Conservation (phyloP, 345 rosid genomes). For the Crucihimalaya himalaica region DNA sequence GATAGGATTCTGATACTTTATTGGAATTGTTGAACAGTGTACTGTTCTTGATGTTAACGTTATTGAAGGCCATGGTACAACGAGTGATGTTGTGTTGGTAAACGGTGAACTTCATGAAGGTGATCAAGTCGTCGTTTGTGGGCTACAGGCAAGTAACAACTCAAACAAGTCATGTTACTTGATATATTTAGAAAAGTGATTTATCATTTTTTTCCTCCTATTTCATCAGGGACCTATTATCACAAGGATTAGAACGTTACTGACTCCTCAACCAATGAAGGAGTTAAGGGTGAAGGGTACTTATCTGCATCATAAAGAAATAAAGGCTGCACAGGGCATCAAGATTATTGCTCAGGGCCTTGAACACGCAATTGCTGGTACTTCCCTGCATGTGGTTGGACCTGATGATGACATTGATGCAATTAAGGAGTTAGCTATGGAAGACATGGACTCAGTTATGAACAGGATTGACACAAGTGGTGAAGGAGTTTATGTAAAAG, state of each 20-base stretch:
- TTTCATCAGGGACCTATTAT: slow-evolving; percentile 90
- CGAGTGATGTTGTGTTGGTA: slow-evolving; percentile 90
- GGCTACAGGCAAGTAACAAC: slow-evolving; percentile 74
- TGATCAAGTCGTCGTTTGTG: slow-evolving; percentile 93
- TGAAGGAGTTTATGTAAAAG: slow-evolving; percentile 91
- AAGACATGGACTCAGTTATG: slow-evolving; percentile 86
- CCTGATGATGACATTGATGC: slow-evolving; percentile 76
- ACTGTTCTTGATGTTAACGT: slow-evolving; percentile 97
- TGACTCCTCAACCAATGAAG: slow-evolving; percentile 99
- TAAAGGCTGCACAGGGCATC: slow-evolving; percentile 95
- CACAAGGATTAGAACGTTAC: slow-evolving; percentile 78
- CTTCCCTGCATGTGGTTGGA: slow-evolving; percentile 74
- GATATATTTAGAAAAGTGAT: slow-evolving; percentile 13
- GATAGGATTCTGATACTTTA: slow-evolving; percentile 35
- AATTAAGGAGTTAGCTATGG: slow-evolving; percentile 66
- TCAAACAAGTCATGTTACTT: slow-evolving; percentile 18
- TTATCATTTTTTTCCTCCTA: slow-evolving; percentile 26
- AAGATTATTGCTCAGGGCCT: slow-evolving; percentile 95
- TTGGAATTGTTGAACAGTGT: slow-evolving; percentile 58
- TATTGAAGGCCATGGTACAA: slow-evolving; percentile 91
- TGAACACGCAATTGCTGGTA: slow-evolving; percentile 94
- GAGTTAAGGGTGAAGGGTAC: slow-evolving; percentile 96
- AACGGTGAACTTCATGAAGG: slow-evolving; percentile 92
- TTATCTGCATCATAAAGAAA: slow-evolving; percentile 79
- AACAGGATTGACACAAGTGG: slow-evolving; percentile 82